phyloP scores from a whole-genome alignment of 371 early-diverging fungal genomes.

The Lichtheimia hyalospora region DNA sequence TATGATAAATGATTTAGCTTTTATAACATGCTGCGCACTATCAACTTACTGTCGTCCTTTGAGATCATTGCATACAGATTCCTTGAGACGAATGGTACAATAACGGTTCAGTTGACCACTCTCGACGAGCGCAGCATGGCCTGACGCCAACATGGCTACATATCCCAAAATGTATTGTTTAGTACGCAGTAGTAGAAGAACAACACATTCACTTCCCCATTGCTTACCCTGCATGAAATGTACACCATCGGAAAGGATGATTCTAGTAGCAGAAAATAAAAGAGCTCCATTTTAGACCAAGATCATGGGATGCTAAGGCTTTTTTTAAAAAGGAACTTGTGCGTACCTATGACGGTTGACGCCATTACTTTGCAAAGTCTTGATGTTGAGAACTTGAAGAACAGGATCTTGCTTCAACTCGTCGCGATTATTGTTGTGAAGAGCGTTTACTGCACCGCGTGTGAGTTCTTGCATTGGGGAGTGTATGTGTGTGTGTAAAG shows the following conservation, averaged over 20 bases:
- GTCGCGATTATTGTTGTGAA: conserved; percentile 38
- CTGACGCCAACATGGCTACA: conserved; percentile 66
- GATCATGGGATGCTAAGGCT: too few species aligned
- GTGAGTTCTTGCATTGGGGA: neutral
- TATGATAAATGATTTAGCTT: conserved; percentile 11
- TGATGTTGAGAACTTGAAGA: conserved; percentile 69
- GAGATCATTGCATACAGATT: conserved; percentile 55
- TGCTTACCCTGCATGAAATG: conserved; percentile 64
- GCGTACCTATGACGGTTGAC: conserved; percentile 59
- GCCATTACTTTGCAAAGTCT: conserved; percentile 33
- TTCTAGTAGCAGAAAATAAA: conserved; percentile 31
- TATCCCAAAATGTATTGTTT: neutral
- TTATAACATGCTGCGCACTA: conserved; percentile 6
- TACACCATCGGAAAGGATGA: conserved; percentile 71
- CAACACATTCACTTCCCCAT: too few species aligned
- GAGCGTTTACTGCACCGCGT: conserved; percentile 25
- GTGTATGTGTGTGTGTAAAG: too few species aligned
- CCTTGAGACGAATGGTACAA: conserved; percentile 50
- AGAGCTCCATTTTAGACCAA: neutral
- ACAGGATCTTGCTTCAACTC: conserved; percentile 29
- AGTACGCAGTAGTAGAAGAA: too few species aligned
- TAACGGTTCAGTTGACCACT: conserved; percentile 48
- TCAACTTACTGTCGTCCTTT: conserved; percentile 49
- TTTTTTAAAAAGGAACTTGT: neutral
- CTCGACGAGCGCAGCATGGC: conserved; percentile 50